Conservation (phyloP, 2,329 filamentous ascomycete genomes). For the Fusarium begoniae region DNA sequence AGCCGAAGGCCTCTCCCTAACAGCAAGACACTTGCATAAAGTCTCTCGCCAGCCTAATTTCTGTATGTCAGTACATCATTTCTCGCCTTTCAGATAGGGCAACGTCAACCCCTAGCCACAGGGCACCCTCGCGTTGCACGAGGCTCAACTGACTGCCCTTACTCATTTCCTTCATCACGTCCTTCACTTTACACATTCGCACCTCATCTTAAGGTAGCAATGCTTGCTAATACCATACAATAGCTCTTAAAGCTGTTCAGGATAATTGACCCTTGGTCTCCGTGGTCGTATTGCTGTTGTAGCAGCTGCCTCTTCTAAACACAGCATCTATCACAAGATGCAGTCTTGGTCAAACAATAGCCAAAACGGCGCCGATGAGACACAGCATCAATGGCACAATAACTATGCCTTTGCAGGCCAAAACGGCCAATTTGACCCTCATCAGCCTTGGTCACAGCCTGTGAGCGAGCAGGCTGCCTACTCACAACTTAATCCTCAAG, state of each 20-base stretch:
- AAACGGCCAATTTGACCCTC: conserved; percentile 51
- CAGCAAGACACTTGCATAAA: conserved; percentile 22
- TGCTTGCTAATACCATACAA: conserved; percentile 44
- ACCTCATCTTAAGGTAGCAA: conserved; percentile 31
- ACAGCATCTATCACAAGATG: conserved; percentile 45
- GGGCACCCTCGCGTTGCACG: conserved; percentile 1
- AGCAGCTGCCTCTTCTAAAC: conserved; percentile 34
- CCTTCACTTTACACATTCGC: conserved; percentile 34
- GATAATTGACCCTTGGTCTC: conserved; percentile 40
- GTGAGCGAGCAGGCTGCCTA: conserved; percentile 47
- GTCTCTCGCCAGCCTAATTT: conserved; percentile 33
- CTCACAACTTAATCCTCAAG: conserved; percentile 46
- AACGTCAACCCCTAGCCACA: conserved; percentile 34
- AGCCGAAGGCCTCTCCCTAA: conserved; percentile 35
- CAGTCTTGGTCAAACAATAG: conserved; percentile 52
- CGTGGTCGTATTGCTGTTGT: conserved; percentile 32
- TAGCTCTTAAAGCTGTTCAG: conserved; percentile 42
- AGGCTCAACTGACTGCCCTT: conserved; percentile 12
- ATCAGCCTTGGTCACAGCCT: conserved; percentile 51
- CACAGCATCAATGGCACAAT: conserved; percentile 48
- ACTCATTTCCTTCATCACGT: conserved; percentile 9
- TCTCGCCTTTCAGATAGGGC: conserved; percentile 19
- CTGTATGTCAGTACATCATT: conserved; percentile 40
- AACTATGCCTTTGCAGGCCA: conserved; percentile 48
- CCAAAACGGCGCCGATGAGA: conserved; percentile 50